Conservation (phyloP, 202 grass and related monocot species). For the Eragrostis tef region DNA sequence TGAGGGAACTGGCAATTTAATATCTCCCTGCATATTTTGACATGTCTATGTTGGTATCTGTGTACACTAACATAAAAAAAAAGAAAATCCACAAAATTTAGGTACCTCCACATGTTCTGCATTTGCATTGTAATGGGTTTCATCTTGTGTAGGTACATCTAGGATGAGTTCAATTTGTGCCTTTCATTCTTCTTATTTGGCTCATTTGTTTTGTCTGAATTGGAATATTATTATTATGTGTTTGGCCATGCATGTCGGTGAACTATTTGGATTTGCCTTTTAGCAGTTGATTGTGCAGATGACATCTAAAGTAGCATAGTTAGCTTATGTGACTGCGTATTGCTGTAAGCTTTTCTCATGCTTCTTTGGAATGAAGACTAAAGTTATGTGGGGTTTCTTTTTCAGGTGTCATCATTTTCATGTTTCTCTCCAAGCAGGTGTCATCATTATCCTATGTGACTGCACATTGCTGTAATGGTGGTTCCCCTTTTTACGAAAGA, state of each 20-base stretch:
- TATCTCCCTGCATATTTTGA: background rate
- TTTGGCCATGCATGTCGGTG: background rate
- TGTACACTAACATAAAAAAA: background rate
- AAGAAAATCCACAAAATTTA: background rate
- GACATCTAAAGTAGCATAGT: background rate
- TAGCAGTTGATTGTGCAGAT: background rate
- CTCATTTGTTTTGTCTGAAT: background rate
- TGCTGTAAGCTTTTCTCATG: background rate
- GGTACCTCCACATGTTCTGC: background rate
- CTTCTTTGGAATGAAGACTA: background rate
- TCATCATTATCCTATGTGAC: too few species aligned
- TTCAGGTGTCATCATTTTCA: constrained; percentile 34
- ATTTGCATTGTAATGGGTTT: background rate
- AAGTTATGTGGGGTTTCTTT: background rate
- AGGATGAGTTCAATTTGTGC: background rate
- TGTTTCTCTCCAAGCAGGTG: background rate
- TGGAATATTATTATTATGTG: background rate
- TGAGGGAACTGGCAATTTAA: background rate
- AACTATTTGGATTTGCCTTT: background rate
- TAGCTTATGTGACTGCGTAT: background rate
- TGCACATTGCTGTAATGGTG: background rate
- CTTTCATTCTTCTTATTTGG: background rate
- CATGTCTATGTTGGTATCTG: background rate
- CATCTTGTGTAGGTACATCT: background rate
- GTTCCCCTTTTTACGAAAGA: background rate